phyloP scores from a whole-genome alignment of 306 rosid species.

The Quercus robur region DNA sequence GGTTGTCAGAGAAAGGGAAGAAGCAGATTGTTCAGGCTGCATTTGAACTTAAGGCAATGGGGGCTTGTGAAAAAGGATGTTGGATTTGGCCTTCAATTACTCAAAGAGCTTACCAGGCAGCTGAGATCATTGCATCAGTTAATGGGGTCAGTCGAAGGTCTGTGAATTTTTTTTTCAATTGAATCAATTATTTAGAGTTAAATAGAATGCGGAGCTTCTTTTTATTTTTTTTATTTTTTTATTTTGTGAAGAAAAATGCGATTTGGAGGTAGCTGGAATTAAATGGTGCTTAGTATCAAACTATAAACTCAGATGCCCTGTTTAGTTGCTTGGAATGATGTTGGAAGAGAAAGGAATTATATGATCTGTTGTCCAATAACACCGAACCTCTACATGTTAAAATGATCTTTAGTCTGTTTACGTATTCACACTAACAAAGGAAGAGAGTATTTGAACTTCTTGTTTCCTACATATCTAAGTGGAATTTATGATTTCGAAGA shows the following conservation, averaged over 20 bases:
- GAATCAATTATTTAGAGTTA: not conserved
- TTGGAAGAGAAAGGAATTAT: not conserved
- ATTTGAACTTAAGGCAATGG: conserved; percentile 72
- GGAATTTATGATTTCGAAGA: not conserved
- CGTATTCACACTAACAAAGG: not conserved
- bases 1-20: conserved; percentile 78
- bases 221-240: too few relatives aligned
- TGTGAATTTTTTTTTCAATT: not conserved
- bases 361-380: not conserved
- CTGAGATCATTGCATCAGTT: conserved; percentile 84
- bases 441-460: not conserved
- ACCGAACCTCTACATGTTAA: not conserved
- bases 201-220: not conserved
- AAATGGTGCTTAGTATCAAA: not conserved
- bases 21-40: conserved; percentile 65
- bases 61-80: conserved; percentile 79
- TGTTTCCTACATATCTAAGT: not conserved
- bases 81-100: conserved; percentile 99
- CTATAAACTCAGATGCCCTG: not conserved
- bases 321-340: not conserved
- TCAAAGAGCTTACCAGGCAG: conserved; percentile 93
- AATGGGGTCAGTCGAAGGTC: conserved; percentile 79
- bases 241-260: not conserved
- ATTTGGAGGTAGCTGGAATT: not conserved
- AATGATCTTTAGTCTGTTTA: not conserved